These are phyloP conservation scores for Ophiostoma tasmaniense DNA, from an alignment of 2,329 filamentous ascomycete species.

Conservation along the genomic window DNA sequence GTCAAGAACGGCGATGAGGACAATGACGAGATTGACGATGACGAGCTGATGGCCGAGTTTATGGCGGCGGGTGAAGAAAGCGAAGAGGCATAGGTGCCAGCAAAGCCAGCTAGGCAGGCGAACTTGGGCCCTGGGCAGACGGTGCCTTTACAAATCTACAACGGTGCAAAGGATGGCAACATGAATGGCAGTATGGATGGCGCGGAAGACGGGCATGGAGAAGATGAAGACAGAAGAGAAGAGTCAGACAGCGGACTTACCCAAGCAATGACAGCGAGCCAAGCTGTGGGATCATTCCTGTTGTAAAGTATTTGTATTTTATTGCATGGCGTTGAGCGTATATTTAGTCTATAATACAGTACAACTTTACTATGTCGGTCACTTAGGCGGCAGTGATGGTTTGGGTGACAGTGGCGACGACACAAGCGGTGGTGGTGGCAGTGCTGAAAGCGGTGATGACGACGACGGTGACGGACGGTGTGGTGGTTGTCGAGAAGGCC, in stretches of 20 bases:
- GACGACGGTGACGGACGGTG: not conserved
- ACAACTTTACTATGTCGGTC: no score
- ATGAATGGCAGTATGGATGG: not conserved
- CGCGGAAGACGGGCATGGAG: not conserved
- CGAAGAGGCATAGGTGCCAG: slow-evolving; percentile 22
- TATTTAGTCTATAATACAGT: not conserved
- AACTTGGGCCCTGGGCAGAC: not conserved
- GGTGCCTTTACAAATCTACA: not conserved
- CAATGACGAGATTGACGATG: slow-evolving; percentile 40
- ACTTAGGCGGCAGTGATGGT: not conserved
- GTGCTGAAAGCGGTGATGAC: not conserved
- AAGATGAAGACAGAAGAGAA: not conserved
- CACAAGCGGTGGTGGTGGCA: not conserved
- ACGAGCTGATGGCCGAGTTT: slow-evolving; percentile 55
- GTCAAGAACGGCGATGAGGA: slow-evolving; percentile 9
- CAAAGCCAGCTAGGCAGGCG: not conserved
- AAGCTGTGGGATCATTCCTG: slow-evolving; percentile 13
- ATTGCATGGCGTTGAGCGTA: slow-evolving; percentile 7
- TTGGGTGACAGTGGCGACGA: not conserved
- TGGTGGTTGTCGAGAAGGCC: not conserved
- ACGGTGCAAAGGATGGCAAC: not conserved
- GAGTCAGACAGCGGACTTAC: not conserved
- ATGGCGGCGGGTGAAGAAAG: slow-evolving; percentile 48
- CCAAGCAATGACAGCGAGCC: slow-evolving; percentile 5
- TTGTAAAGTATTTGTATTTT: slow-evolving; percentile 1